Evolutionary conservation across 1,284 basidiomycete species (phyloP), one percentile per base, ranked within the genome.

Genomic region (Ceratobasidium sp.): DNA sequence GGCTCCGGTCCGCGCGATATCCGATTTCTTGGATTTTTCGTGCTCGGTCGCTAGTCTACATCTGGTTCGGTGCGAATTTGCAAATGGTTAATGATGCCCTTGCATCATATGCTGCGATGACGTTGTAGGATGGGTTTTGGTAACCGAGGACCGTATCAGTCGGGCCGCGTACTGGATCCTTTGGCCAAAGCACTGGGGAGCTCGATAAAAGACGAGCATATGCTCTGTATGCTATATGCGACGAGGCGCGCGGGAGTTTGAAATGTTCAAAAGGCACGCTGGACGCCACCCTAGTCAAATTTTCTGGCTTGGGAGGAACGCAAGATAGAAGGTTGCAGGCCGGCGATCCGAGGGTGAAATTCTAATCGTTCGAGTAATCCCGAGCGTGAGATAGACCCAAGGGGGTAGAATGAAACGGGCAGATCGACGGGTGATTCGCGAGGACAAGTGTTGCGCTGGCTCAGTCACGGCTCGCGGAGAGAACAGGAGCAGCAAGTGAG

Each of bases 401-500:
- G 12, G 40, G 42, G 40, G 50, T 5, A 40, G 42, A 45, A 45
- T 56, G 54, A 22, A 42, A 1, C 25, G 54, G 25, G 56, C 22
- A 34, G 25, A n/a, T n/a, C 29, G 54, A 27, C 54, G 35, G 35
- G 54, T 32, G 34, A 56, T 32, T 42, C 27, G 56, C 32, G 54
- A 29, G 54, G 56, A 34, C 25, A 45, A 12, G 40, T 27, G 42
- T 8, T 22, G 13, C n/a, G 22, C 35, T 1, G 27, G 56, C 56
- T 58, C 56, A 58, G 56, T 58, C 27, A 42, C 56, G 40, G 40
- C 10, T 62, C 31, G 15, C 32, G 56, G 35, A 22, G 40, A 55
- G 53, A 22, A 55, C 53, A 10, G 29, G n/a, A n/a, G n/a, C n/a
- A n/a, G n/a, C n/a, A n/a, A n/a, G n/a, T n/a, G n/a, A n/a, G n/a